Conservation (phyloP, 192 early-diverging fungal genomes). For the Funneliformis geosporum region DNA sequence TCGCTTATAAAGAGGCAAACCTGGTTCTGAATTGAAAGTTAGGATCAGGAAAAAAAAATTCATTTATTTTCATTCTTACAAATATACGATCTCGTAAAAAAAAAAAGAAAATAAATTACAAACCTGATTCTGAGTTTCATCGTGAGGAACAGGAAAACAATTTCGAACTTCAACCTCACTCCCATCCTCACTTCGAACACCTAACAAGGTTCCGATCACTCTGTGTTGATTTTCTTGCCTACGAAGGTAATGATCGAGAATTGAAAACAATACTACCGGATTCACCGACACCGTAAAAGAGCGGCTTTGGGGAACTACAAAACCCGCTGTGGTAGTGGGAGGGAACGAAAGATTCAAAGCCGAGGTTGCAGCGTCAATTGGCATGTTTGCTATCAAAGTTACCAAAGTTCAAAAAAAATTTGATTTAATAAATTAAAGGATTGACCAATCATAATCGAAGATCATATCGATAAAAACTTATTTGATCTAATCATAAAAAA, state of each 20-base stretch:
- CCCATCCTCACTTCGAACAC: slow-evolving; percentile 85
- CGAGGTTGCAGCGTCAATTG: slow-evolving; percentile 33
- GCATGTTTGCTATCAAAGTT: slow-evolving; percentile 2
- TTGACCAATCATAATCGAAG: not conserved
- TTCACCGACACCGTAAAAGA: slow-evolving; percentile 63
- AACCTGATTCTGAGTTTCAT: slow-evolving; percentile 72
- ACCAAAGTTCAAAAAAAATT: not conserved
- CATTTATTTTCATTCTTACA: too few species aligned
- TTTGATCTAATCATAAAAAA: not conserved
- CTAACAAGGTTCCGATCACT: slow-evolving; percentile 91
- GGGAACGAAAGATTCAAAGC: slow-evolving; percentile 28
- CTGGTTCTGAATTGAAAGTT: too few species aligned
- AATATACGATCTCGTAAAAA: not conserved
- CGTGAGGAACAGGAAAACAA: slow-evolving; percentile 83
- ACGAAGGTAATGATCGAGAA: slow-evolving; percentile 90
- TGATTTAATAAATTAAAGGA: not conserved
- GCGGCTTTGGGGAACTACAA: slow-evolving; percentile 31
- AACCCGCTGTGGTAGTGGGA: slow-evolving; percentile 11
- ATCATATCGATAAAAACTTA: not conserved
- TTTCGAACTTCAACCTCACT: slow-evolving; percentile 85
- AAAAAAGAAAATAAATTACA: not conserved
- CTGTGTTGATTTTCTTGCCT: slow-evolving; percentile 78
- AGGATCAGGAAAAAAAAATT: too few species aligned
- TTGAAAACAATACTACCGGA: slow-evolving; percentile 87
- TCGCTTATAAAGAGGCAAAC: too few species aligned